phyloP scores from a whole-genome alignment of 768 basidiomycete genomes.

The Suillus alpinus region DNA sequence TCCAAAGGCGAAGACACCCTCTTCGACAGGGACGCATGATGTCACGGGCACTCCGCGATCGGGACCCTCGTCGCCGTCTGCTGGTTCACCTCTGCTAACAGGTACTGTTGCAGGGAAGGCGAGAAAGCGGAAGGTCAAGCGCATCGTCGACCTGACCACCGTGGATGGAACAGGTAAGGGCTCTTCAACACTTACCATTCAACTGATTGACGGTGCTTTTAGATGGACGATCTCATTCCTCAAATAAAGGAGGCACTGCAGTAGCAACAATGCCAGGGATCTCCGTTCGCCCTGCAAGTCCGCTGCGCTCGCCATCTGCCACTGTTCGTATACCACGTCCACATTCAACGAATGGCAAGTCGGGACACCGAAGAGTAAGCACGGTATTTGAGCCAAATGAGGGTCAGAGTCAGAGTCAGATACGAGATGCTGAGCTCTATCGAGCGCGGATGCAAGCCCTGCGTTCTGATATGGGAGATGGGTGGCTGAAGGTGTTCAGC shows the following conservation, averaged over 20 bases:
- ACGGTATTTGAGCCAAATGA: conserved; percentile 50
- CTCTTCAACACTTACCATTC: conserved; percentile 20
- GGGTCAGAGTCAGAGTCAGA: conserved; percentile 23
- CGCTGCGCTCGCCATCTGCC: conserved; percentile 11
- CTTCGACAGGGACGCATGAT: conserved; percentile 19
- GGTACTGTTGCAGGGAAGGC: conserved; percentile 38
- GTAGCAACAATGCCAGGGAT: not conserved
- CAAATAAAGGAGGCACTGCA: not conserved
- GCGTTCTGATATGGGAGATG: conserved; percentile 85
- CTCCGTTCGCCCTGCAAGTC: not conserved
- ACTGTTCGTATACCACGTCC: conserved; percentile 20
- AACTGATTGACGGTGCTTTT: conserved; percentile 34
- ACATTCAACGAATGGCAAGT: conserved; percentile 9
- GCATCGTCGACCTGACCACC: conserved; percentile 72
- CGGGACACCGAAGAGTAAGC: conserved; percentile 14
- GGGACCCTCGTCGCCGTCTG: conserved; percentile 32
- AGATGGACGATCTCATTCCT: conserved; percentile 5
- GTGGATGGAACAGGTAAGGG: conserved; percentile 38
- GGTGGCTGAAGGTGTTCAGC: conserved; percentile 83
- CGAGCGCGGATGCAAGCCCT: conserved; percentile 77
- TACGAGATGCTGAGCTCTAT: conserved; percentile 65
- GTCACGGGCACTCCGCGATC: conserved; percentile 22
- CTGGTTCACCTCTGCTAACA: conserved; percentile 45
- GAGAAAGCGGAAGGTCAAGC: conserved; percentile 62
- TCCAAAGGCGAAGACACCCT: conserved; percentile 15